Evolutionary conservation across 306 rosid genomes (phyloP).

Genomic region (Trifolium subterraneum): DNA sequence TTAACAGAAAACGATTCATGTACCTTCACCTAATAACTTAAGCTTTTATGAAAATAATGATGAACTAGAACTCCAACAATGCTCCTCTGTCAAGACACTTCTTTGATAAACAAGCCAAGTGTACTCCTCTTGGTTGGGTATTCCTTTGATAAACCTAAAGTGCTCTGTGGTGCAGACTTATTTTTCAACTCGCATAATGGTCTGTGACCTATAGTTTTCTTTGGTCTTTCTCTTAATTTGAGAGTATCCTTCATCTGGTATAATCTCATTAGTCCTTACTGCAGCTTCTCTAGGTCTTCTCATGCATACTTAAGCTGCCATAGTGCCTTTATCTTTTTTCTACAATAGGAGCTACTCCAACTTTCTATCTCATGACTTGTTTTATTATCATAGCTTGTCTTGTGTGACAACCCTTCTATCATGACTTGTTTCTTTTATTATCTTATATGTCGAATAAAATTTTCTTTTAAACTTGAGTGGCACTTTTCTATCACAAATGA

Average conservation of each 20-base stretch:
- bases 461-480: no score
- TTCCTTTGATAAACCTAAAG: neutral
- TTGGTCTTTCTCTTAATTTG: neutral
- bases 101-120: neutral
- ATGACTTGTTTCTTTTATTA: no score
- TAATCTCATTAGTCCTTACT: neutral
- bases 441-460: no score
- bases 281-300: neutral
- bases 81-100: neutral
- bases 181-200: neutral
- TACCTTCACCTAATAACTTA: neutral
- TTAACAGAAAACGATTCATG: neutral
- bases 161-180: neutral
- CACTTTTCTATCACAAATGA: no score
- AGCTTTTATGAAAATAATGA: neutral
- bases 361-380: no score
- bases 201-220: slow-evolving; percentile 1
- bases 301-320: no score
- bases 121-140: neutral
- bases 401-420: no score
- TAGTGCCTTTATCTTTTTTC: no score
- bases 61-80: neutral
- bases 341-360: no score
- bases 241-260: no score
- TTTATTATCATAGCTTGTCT: no score